These are phyloP conservation scores for Crepidotus sp. DNA, from an alignment of 1,284 basidiomycete genomes.

Conservation along the genomic window DNA sequence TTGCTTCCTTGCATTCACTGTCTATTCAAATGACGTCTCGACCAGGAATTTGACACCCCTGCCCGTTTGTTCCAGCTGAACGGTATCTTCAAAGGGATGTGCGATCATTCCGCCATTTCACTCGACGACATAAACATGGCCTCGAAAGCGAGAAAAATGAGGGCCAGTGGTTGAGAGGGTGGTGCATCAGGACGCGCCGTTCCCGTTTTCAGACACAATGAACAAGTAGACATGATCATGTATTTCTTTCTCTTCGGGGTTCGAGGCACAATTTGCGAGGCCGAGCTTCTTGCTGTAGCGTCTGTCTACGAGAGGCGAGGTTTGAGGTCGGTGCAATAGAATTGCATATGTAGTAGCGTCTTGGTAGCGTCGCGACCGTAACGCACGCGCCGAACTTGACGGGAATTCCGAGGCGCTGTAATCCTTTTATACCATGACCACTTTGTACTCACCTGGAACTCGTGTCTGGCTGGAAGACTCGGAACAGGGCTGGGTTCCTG, in stretches of 20 bases:
- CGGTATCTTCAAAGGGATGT: constrained; percentile 59
- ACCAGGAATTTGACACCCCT: constrained; percentile 58
- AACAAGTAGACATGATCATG: too few species aligned
- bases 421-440: constrained; percentile 15
- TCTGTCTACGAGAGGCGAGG: too few species aligned
- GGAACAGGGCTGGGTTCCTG: constrained; percentile 85
- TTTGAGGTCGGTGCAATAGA: neutral
- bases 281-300: too few species aligned
- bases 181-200: too few species aligned
- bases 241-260: too few species aligned
- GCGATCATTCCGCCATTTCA: constrained; percentile 50
- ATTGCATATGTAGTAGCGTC: neutral
- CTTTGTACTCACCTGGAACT: constrained; percentile 38
- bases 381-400: constrained; percentile 1
- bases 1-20: neutral
- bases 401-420: neutral
- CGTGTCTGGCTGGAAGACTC: constrained; percentile 86
- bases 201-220: too few species aligned
- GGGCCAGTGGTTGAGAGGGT: constrained; percentile 2
- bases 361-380: neutral
- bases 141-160: constrained; percentile 6
- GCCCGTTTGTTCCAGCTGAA: constrained; percentile 41
- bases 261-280: too few species aligned
- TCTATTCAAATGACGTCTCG: too few species aligned
- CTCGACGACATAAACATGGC: constrained; percentile 35